Percentiles rank a stretch among this genome's conserved stretches.
Evolutionary conservation across 177 flowering plant genomes (phyloP).

Genomic region (Vitis hybrid): DNA sequence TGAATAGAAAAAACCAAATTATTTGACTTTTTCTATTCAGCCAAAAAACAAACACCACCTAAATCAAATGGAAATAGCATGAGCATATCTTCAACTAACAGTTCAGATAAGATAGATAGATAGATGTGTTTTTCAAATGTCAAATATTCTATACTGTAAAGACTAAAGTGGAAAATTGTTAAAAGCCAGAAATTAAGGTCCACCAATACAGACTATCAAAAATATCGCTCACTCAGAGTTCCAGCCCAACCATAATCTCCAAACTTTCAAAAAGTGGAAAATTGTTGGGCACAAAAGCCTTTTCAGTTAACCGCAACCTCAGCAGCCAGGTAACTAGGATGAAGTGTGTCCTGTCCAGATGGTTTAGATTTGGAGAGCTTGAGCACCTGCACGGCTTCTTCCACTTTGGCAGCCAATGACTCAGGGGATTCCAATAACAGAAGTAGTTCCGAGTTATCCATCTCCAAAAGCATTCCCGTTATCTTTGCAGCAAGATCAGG

Average conservation of each 20-base stretch:
- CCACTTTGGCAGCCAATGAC: slow-evolving; percentile 65
- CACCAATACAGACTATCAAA: neutral
- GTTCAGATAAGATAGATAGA: too few species aligned
- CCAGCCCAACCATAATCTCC: neutral
- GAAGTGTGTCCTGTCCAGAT: slow-evolving; percentile 41
- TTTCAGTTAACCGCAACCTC: slow-evolving; percentile 54
- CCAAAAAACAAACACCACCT: too few species aligned
- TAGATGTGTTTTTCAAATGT: too few species aligned
- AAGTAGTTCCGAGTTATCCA: slow-evolving; percentile 83
- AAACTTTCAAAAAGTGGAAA: too few species aligned
- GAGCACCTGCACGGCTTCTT: slow-evolving; percentile 82
- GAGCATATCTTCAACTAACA: too few species aligned
- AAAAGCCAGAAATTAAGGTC: neutral
- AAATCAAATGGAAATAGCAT: too few species aligned
- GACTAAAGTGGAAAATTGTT: neutral
- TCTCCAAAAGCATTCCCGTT: slow-evolving; percentile 92
- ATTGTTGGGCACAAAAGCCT: too few species aligned
- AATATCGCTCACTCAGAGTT: neutral
- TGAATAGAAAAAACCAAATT: too few species aligned
- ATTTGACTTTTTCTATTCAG: too few species aligned
- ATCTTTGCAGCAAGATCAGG: slow-evolving; percentile 78
- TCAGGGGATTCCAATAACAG: slow-evolving; percentile 79
- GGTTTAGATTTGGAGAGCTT: slow-evolving; percentile 56
- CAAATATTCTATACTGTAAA: neutral
- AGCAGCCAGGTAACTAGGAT: slow-evolving; percentile 41